phyloP scores from a whole-genome alignment of 2,329 filamentous ascomycete genomes.

The Ploettnerulaceae sp. region DNA sequence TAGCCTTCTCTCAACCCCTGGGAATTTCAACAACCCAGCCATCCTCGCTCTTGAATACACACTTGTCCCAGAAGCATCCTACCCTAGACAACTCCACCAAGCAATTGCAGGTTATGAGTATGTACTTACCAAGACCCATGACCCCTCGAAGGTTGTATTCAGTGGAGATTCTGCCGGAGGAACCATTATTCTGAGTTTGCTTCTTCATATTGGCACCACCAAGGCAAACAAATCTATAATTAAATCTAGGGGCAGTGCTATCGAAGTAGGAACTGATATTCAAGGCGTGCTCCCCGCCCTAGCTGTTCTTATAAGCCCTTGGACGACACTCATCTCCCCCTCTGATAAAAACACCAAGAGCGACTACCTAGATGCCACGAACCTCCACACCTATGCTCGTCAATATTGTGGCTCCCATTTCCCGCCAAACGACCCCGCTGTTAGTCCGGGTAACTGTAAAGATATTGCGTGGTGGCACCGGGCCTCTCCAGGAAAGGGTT shows the following conservation, averaged over 20 bases:
- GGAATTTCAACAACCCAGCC: conserved; percentile 70
- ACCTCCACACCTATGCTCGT: conserved; percentile 63
- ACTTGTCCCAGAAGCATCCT: conserved; percentile 15
- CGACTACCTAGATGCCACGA: conserved; percentile 68
- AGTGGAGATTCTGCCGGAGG: conserved; percentile 78
- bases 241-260: not conserved
- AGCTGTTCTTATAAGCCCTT: conserved; percentile 73
- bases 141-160: conserved; percentile 60
- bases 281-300: conserved; percentile 44
- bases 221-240: too few species aligned
- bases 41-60: conserved; percentile 58
- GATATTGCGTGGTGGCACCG: conserved; percentile 61
- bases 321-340: conserved; percentile 67
- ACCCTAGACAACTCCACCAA: conserved; percentile 18
- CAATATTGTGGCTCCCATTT: conserved; percentile 58
- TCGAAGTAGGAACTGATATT: conserved; percentile 9
- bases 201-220: conserved; percentile 55
- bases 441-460: conserved; percentile 68
- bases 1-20: conserved; percentile 44
- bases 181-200: conserved; percentile 65
- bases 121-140: conserved; percentile 38
- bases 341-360: conserved; percentile 64
- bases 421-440: conserved; percentile 48
- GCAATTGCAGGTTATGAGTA: conserved; percentile 14
- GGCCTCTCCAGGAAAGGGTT: conserved; percentile 61